Conservation (phyloP, 805 yeast genomes). For the Yamadazyma laniorum region DNA sequence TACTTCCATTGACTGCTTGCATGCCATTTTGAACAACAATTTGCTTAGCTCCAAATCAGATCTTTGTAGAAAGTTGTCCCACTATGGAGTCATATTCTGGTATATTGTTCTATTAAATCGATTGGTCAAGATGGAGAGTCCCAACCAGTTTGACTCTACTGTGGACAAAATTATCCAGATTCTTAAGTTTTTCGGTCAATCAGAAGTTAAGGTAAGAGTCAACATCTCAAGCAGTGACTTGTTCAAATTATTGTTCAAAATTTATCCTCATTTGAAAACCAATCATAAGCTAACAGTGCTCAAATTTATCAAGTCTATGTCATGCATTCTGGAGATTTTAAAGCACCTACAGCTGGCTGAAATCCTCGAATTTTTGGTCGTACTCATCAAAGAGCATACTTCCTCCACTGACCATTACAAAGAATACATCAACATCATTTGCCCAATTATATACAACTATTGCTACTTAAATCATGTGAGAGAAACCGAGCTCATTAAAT, state of each 20-base stretch:
- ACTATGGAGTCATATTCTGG: conserved; percentile 44
- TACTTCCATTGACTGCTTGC: conserved; percentile 36
- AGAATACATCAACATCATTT: conserved; percentile 42
- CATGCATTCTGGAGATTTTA: conserved; percentile 34
- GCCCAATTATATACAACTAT: conserved; percentile 51
- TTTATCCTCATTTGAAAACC: conserved; percentile 30
- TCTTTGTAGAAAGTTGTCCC: conserved; percentile 40
- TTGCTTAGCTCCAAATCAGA: conserved; percentile 41
- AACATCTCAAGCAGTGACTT: conserved; percentile 38
- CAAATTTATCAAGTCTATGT: conserved; percentile 45
- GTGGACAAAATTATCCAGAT: conserved; percentile 37
- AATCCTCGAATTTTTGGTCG: conserved; percentile 43
- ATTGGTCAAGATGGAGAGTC: conserved; percentile 15
- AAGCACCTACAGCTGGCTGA: conserved; percentile 37
- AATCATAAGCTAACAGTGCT: conserved; percentile 39
- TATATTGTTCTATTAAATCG: conserved; percentile 39
- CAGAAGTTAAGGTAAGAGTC: conserved; percentile 44
- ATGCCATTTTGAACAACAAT: conserved; percentile 32
- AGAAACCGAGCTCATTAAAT: conserved; percentile 45
- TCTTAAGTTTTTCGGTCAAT: conserved; percentile 42
- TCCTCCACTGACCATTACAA: conserved; percentile 31
- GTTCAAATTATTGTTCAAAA: conserved; percentile 41
- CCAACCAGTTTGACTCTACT: conserved; percentile 3
- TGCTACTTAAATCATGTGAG: conserved; percentile 46
- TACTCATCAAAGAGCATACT: conserved; percentile 24